A percentile compares a stretch with the other conserved stretches of the same genome.
These are phyloP conservation scores for Scolecobasidium constrictum DNA, from an alignment of 2,329 filamentous ascomycete species.

Conservation along the genomic window DNA sequence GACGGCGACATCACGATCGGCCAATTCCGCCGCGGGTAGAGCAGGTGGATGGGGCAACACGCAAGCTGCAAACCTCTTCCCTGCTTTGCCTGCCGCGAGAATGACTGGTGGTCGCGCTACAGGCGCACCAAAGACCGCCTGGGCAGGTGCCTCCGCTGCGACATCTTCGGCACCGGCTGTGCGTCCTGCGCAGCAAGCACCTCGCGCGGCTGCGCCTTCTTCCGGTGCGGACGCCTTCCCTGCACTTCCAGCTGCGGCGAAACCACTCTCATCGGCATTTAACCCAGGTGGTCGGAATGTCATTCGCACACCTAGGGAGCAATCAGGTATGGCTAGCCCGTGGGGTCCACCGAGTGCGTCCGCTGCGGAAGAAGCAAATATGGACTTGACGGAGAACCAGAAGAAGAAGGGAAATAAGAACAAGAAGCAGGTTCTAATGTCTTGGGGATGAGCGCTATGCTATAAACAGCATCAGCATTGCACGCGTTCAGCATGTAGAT, in stretches of 20 bases:
- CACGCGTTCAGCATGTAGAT: too few relatives aligned
- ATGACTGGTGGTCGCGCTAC: neutral
- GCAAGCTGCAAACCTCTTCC: conserved; percentile 18
- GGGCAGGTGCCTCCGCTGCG: conserved; percentile 14
- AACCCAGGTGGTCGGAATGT: conserved; percentile 37
- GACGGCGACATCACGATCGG: conserved; percentile 58
- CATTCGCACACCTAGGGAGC: conserved; percentile 22
- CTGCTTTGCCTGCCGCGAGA: conserved; percentile 12
- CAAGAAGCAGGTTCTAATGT: conserved; percentile 29
- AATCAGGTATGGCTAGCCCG: neutral
- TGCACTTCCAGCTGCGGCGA: conserved; percentile 68
- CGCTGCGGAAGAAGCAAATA: conserved; percentile 10
- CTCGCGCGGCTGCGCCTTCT: conserved; percentile 15
- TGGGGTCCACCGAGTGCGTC: neutral
- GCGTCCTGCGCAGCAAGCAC: conserved; percentile 12
- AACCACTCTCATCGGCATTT: conserved; percentile 46
- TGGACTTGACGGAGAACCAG: conserved; percentile 13
- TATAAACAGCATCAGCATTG: too few relatives aligned
- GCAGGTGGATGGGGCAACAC: conserved; percentile 48
- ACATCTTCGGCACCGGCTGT: conserved; percentile 18
- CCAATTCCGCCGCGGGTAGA: conserved; percentile 45
- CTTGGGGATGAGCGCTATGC: too few relatives aligned
- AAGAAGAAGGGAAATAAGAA: conserved; percentile 39
- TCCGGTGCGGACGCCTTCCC: conserved; percentile 58
- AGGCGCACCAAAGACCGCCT: conserved; percentile 10